Evolutionary conservation across 495 filamentous ascomycete species (phyloP).

Genomic region (Bacidia rubella): DNA sequence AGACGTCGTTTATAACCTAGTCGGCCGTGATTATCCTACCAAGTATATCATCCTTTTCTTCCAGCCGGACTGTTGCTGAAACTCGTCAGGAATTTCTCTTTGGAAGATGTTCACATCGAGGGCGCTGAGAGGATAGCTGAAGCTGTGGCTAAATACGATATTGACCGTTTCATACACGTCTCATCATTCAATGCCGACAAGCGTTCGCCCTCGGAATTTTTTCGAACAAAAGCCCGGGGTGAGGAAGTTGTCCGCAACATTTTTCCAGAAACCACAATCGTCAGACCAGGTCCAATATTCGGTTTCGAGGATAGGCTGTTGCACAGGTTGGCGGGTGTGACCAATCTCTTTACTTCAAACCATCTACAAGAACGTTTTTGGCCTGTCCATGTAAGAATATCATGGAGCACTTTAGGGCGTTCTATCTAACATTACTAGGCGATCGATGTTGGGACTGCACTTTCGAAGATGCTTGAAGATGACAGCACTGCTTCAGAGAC

Average conservation of each 20-base stretch:
- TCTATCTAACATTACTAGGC: constrained; percentile 36
- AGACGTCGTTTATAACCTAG: constrained; percentile 91
- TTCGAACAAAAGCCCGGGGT: constrained; percentile 70
- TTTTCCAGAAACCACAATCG: constrained; percentile 96
- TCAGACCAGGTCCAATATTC: constrained; percentile 86
- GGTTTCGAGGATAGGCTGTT: constrained; percentile 90
- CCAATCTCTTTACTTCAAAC: constrained; percentile 79
- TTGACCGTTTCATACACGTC: constrained; percentile 93
- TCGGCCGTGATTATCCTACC: constrained; percentile 87
- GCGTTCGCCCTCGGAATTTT: constrained; percentile 74
- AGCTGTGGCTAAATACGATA: constrained; percentile 94
- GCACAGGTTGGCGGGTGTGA: constrained; percentile 62
- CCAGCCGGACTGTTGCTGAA: constrained; percentile 18
- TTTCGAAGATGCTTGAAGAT: constrained; percentile 79
- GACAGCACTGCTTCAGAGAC: constrained; percentile 83
- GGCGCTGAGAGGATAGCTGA: constrained; percentile 90
- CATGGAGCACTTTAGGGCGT: too few species aligned
- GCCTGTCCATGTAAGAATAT: constrained; percentile 71
- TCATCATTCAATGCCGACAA: constrained; percentile 85
- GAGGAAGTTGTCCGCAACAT: constrained; percentile 78
- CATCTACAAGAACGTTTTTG: constrained; percentile 81
- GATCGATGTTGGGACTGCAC: constrained; percentile 74
- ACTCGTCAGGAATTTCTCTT: constrained; percentile 69
- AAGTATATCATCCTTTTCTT: constrained; percentile 50
- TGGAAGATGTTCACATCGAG: constrained; percentile 88